These are phyloP conservation scores for Malassezia pachydermatis DNA, from an alignment of 1,284 basidiomycete genomes.

Conservation along the genomic window DNA sequence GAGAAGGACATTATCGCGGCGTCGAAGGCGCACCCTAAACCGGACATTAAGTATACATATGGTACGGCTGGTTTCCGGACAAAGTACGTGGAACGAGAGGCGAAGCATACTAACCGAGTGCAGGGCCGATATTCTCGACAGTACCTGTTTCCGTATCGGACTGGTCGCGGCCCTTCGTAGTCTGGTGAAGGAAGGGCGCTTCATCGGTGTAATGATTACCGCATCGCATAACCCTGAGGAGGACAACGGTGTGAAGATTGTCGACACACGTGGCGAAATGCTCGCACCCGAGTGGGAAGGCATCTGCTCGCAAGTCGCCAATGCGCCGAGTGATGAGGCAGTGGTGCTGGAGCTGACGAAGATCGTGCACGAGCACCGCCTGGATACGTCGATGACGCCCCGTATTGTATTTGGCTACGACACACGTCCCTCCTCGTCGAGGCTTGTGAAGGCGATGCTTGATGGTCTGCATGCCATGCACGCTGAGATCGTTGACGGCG, in stretches of 20 bases:
- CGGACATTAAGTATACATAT: constrained; percentile 60
- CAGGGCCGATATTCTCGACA: constrained; percentile 66
- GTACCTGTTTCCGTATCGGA: constrained; percentile 84
- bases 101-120: constrained; percentile 9
- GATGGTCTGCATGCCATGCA: constrained; percentile 66
- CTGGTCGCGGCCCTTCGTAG: constrained; percentile 81
- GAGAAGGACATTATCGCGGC: constrained; percentile 15
- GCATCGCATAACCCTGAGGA: constrained; percentile 95
- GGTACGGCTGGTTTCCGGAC: constrained; percentile 93
- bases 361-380: constrained; percentile 61
- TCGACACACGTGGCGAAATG: constrained; percentile 98
- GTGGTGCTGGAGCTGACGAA: constrained; percentile 61
- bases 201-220: constrained; percentile 96
- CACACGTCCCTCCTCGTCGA: constrained; percentile 78
- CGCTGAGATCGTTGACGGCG: constrained; percentile 51
- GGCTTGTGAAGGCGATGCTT: constrained; percentile 69
- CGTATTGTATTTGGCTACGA: constrained; percentile 83
- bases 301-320: constrained; percentile 79
- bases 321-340: constrained; percentile 64
- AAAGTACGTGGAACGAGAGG: constrained; percentile 50
- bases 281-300: constrained; percentile 87
- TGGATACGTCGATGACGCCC: constrained; percentile 68
- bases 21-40: constrained; percentile 50
- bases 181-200: constrained; percentile 76
- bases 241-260: constrained; percentile 98